Conservation (phyloP, 2,329 filamentous ascomycete species). For the Bipolaris sorokiniana region DNA sequence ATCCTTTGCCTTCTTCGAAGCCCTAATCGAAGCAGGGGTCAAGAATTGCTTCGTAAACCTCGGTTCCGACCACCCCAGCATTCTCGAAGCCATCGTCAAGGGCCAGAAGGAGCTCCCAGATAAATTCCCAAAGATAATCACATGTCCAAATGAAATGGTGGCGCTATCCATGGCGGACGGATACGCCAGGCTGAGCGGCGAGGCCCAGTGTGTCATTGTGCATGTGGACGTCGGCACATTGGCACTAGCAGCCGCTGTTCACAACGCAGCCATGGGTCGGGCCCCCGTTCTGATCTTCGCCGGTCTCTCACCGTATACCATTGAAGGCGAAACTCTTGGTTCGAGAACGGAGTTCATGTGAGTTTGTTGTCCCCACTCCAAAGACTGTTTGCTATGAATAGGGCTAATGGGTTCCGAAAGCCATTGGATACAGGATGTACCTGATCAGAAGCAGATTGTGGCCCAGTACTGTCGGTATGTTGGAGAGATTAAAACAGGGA, state of each 20-base stretch:
- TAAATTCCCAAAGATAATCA: slow-evolving; percentile 75
- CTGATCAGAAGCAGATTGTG: slow-evolving; percentile 80
- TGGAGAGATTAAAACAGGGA: slow-evolving; percentile 81
- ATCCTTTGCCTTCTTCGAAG: slow-evolving; percentile 83
- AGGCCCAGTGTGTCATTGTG: slow-evolving; percentile 78
- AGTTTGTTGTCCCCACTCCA: neutral
- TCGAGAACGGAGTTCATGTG: slow-evolving; percentile 74
- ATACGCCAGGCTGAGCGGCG: slow-evolving; percentile 70
- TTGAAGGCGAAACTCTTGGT: slow-evolving; percentile 77
- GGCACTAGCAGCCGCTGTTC: slow-evolving; percentile 76
- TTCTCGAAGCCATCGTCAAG: slow-evolving; percentile 81
- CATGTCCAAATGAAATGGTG: slow-evolving; percentile 86
- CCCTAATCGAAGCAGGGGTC: slow-evolving; percentile 67
- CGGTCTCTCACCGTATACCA: slow-evolving; percentile 75
- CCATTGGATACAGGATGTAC: slow-evolving; percentile 85
- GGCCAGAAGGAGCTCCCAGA: slow-evolving; percentile 70
- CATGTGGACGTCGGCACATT: slow-evolving; percentile 85
- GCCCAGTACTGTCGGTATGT: slow-evolving; percentile 85
- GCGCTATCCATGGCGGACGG: slow-evolving; percentile 85
- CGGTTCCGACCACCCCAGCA: slow-evolving; percentile 73
- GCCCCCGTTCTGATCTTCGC: slow-evolving; percentile 80
- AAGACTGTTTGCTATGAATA: neutral
- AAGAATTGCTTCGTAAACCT: slow-evolving; percentile 67
- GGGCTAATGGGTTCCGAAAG: neutral
- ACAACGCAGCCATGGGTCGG: slow-evolving; percentile 77